A percentile compares a stretch with the other conserved stretches of the same genome.
Evolutionary conservation across 2,329 filamentous ascomycete genomes (phyloP).

Genomic region (Pestalotiopsis sp.): DNA sequence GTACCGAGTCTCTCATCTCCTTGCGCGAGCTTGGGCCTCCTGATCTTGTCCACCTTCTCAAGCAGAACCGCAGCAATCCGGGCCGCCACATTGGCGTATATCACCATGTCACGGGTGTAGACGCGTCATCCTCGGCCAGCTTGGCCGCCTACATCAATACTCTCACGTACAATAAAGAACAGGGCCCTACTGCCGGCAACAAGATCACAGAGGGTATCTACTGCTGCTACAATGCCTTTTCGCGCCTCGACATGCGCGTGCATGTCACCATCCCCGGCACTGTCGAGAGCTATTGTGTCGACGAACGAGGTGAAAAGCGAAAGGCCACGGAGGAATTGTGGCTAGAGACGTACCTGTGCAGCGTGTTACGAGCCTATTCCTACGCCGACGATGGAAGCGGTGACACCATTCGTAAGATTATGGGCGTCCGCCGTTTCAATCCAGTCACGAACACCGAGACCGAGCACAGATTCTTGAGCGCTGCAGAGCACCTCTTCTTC

Average conservation of each 20-base stretch:
- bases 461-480: constrained; percentile 93
- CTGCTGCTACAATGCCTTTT: constrained; percentile 99
- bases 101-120: constrained; percentile 95
- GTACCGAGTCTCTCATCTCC: constrained; percentile 83
- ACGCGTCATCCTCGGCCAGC: constrained; percentile 96
- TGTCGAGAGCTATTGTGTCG: constrained; percentile 95
- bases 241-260: constrained; percentile 95
- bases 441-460: constrained; percentile 98
- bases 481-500: constrained; percentile 94
- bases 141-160: constrained; percentile 98
- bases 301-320: constrained; percentile 93
- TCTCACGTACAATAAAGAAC: constrained; percentile 79
- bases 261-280: constrained; percentile 96
- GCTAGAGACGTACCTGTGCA: constrained; percentile 97
- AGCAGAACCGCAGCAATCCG: constrained; percentile 63
- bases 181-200: constrained; percentile 72
- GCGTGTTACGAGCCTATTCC: constrained; percentile 89
- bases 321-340: constrained; percentile 92
- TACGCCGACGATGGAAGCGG: constrained; percentile 96
- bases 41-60: constrained; percentile 93
- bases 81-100: constrained; percentile 85
- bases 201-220: constrained; percentile 95
- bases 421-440: constrained; percentile 96
- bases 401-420: constrained; percentile 93
- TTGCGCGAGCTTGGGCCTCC: constrained; percentile 94